Evolutionary conservation across 2,329 filamentous ascomycete genomes (phyloP).

Genomic region (Pestalotiopsis sp.): DNA sequence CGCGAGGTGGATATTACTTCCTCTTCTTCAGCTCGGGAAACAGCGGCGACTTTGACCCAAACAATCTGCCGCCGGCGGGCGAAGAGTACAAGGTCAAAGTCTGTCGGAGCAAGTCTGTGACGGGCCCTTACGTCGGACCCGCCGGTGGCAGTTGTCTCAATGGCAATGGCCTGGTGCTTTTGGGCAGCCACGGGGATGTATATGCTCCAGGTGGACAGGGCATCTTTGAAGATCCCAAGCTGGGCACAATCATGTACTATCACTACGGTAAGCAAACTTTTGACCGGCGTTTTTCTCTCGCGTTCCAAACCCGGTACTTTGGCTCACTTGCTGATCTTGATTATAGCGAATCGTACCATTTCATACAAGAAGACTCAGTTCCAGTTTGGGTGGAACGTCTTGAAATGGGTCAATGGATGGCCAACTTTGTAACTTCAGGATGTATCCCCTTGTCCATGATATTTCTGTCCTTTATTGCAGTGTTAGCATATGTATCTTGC

Average conservation of each 20-base stretch:
- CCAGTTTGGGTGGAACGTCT: background rate
- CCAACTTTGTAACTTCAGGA: background rate
- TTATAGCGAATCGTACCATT: background rate
- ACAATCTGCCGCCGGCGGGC: conserved; percentile 48
- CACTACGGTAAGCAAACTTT: background rate
- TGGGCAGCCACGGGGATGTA: conserved; percentile 60
- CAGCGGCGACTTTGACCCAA: conserved; percentile 59
- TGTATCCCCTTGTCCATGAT: too few relatives aligned
- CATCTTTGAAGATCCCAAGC: conserved; percentile 33
- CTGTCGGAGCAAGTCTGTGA: conserved; percentile 55
- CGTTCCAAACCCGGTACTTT: background rate
- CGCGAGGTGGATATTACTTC: conserved; percentile 59
- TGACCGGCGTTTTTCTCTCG: too few relatives aligned
- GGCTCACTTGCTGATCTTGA: background rate
- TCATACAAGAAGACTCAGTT: background rate
- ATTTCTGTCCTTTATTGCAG: too few relatives aligned
- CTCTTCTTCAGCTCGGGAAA: conserved; percentile 62
- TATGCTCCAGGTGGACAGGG: conserved; percentile 69
- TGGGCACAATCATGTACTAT: background rate
- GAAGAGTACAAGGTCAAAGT: conserved; percentile 65
- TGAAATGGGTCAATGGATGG: conserved; percentile 1
- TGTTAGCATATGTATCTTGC: too few relatives aligned
- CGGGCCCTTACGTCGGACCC: conserved; percentile 45
- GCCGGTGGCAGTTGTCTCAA: conserved; percentile 25
- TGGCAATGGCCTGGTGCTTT: conserved; percentile 60